Conservation (phyloP, 306 rosid genomes). For the Astragalus glycyphyllos region DNA sequence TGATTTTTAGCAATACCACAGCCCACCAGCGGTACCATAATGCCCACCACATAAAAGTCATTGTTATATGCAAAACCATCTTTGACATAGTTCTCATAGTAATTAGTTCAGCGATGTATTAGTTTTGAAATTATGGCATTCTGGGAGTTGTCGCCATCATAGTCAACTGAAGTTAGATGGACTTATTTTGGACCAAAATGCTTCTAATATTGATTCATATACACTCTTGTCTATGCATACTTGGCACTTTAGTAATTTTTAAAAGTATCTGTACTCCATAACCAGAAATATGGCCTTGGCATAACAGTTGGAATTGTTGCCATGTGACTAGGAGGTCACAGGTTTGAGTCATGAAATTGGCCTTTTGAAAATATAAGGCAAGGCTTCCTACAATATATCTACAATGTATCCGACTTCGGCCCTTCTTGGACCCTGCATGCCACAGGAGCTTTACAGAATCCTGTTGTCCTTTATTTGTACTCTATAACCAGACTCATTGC, state of each 20-base stretch:
- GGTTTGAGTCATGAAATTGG: not conserved
- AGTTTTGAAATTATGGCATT: conserved; percentile 14
- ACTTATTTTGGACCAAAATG: not conserved
- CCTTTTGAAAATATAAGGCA: not conserved
- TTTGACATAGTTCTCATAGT: not conserved
- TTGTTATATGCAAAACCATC: not conserved
- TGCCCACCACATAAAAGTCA: not conserved
- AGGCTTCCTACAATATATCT: not conserved
- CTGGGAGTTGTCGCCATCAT: not conserved
- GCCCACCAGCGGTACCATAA: not conserved
- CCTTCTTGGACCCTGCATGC: not conserved
- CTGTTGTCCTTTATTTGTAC: not conserved
- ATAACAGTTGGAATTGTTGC: conserved; percentile 6
- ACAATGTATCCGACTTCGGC: not conserved
- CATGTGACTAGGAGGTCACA: conserved; percentile 3
- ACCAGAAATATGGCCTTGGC: conserved; percentile 11
- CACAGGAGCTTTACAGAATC: not conserved
- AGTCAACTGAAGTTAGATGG: conserved; percentile 15
- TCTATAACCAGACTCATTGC: conserved; percentile 28
- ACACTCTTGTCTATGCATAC: not conserved
- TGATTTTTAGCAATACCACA: conserved; percentile 8
- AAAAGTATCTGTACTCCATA: not conserved
- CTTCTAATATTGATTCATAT: not conserved
- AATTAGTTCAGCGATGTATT: not conserved
- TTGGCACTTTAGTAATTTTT: not conserved